phyloP scores from a whole-genome alignment of 2,329 filamentous ascomycete genomes.

The Pseudogymnoascus verrucosus region DNA sequence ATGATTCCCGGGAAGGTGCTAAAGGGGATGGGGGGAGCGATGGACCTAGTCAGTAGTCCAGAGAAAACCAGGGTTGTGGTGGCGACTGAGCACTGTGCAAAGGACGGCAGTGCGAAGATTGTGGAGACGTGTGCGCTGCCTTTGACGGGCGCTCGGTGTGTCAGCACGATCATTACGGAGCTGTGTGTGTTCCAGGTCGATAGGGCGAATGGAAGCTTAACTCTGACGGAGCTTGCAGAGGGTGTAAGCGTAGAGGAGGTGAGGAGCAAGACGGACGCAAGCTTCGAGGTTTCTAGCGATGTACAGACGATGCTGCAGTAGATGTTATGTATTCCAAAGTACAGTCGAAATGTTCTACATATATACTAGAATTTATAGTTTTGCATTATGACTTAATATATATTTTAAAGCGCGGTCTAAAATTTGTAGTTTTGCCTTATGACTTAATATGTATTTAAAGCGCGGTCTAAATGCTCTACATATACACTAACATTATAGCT shows the following conservation, averaged over 20 bases:
- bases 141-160: constrained; percentile 57
- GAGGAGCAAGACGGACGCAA: constrained; percentile 60
- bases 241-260: constrained; percentile 62
- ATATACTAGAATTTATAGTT: not conserved
- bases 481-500: not conserved
- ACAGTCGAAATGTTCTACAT: not conserved
- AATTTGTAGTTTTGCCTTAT: not conserved
- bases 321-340: not conserved
- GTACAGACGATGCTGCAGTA: constrained; percentile 38
- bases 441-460: not conserved
- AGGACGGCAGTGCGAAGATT: constrained; percentile 60
- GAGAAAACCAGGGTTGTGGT: constrained; percentile 66
- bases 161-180: constrained; percentile 67
- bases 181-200: constrained; percentile 68
- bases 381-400: not conserved
- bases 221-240: constrained; percentile 62
- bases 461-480: not conserved
- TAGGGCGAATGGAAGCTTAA: constrained; percentile 51
- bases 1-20: constrained; percentile 84
- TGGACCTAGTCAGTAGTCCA: constrained; percentile 66
- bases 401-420: not conserved
- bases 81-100: constrained; percentile 61
- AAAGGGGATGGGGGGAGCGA: constrained; percentile 79
- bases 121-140: constrained; percentile 56
- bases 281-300: constrained; percentile 53